Conservation (phyloP, 495 filamentous ascomycete species). For the Penicillium canescens region DNA sequence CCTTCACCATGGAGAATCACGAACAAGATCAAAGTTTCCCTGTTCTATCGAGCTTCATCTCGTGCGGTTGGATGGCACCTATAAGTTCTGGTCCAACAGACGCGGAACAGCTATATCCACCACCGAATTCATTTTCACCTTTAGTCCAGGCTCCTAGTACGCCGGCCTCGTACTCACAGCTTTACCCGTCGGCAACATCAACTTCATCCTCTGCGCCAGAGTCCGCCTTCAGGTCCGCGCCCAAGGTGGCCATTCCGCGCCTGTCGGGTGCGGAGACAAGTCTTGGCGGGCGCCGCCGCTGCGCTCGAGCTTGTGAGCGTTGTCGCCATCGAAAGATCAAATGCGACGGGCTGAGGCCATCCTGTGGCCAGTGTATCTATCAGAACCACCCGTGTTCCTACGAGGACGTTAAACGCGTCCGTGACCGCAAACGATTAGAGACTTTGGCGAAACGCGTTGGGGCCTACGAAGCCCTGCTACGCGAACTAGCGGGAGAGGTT, state of each 20-base stretch:
- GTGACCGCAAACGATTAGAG: constrained; percentile 50
- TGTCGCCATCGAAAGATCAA: constrained; percentile 69
- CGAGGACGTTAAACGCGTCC: constrained; percentile 58
- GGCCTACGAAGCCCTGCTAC: constrained; percentile 44
- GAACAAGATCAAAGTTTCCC: background rate
- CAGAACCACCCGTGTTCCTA: constrained; percentile 51
- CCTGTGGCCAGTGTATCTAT: constrained; percentile 54
- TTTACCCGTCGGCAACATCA: background rate
- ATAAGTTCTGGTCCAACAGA: background rate
- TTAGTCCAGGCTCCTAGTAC: background rate
- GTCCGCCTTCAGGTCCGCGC: background rate
- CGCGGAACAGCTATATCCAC: background rate
- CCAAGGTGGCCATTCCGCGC: constrained; percentile 40
- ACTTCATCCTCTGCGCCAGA: background rate
- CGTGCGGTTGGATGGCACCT: background rate
- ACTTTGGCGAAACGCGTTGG: constrained; percentile 42
- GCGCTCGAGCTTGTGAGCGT: constrained; percentile 65
- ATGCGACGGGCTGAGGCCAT: constrained; percentile 55
- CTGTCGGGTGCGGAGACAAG: constrained; percentile 1
- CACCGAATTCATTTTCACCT: background rate
- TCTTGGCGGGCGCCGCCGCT: constrained; percentile 31
- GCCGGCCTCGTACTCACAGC: background rate
- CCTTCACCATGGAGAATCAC: background rate
- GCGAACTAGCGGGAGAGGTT: constrained; percentile 34
- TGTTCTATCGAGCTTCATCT: background rate